Base-by-base conservation (phyloP, 768 basidiomycete species). In the Agaricus blazei region DNA sequence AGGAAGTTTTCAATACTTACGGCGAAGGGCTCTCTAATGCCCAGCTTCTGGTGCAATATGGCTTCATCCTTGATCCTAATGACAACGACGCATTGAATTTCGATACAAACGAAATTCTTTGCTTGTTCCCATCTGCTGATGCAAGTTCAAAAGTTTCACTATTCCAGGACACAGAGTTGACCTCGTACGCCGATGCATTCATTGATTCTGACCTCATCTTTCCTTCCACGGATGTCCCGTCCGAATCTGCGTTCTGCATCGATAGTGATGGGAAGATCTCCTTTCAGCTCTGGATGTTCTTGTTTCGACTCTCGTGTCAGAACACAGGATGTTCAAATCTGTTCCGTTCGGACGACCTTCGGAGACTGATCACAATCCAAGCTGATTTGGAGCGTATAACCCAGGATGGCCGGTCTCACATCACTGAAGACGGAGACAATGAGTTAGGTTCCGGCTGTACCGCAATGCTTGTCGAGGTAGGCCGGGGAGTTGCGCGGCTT, bases 1-100 rank as follows among this genome's bases (percentile, higher is more conserved):
- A 72, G 9, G 83, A 92, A 55, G 72, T 90, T 23, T 91, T 83
- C 74, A 93, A 93, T 66, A 87, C 87, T 0, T 93, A 92, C 63
- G 84, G 85, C n/a, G 79, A 80, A 62, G 68, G 71, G 3, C 70
- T 90, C 37, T 72, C 74, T 15, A 91, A 90, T 63, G 81, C 87
- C 1, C 70, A 83, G 61, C 76, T 92, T 12, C 71, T 90, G 49
- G 74, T 72, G 14, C 82, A 78, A 58, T 91, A 91, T 66, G 90
- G 90, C 0, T 92, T 92, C 64, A 65, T 74, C 27, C 74, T 91
- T n/a, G 84, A 90, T 45, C 82, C 75, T 24, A 90, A 90, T 65
- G 86, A 85, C 47, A 74, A 80, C 58, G 88, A 90, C 62, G 64
- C 70, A n/a, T 62, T 87, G 24, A 70, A 65, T 5, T 81, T 77